phyloP scores from a whole-genome alignment of 1,284 basidiomycete genomes.

The Moniliophthora roreri region DNA sequence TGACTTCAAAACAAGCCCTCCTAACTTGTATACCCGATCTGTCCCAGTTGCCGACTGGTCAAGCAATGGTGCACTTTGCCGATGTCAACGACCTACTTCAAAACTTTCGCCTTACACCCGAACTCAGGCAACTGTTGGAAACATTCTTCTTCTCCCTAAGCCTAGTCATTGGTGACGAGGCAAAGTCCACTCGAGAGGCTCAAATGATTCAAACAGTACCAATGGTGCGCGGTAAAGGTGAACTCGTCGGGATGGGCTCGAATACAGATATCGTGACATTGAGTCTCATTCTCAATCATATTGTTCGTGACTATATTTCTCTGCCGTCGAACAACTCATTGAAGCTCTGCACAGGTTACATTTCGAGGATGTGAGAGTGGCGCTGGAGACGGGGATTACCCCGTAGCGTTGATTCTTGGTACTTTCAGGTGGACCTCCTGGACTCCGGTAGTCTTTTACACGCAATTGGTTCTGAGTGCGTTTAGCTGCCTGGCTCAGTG shows the following conservation, averaged over 20 bases:
- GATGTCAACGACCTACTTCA: constrained; percentile 58
- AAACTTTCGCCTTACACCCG: constrained; percentile 45
- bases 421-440: constrained; percentile 65
- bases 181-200: constrained; percentile 62
- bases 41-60: constrained; percentile 56
- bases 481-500: constrained; percentile 61
- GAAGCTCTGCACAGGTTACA: constrained; percentile 42
- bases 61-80: constrained; percentile 53
- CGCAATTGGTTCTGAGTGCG: constrained; percentile 62
- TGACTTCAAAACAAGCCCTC: constrained; percentile 42
- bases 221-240: constrained; percentile 54
- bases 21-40: constrained; percentile 59
- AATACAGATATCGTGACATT: constrained; percentile 65
- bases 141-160: constrained; percentile 57
- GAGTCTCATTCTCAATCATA: constrained; percentile 54
- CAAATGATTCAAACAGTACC: constrained; percentile 68
- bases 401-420: constrained; percentile 56
- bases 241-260: constrained; percentile 53
- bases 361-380: constrained; percentile 61
- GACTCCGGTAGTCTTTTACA: constrained; percentile 66
- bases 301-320: constrained; percentile 41
- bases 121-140: constrained; percentile 58
- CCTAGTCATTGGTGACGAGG: constrained; percentile 63
- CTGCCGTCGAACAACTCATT: constrained; percentile 4
- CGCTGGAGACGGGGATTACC: constrained; percentile 54